Base-by-base conservation (phyloP, 2,329 filamentous ascomycete species). In the Claviceps maximensis region DNA sequence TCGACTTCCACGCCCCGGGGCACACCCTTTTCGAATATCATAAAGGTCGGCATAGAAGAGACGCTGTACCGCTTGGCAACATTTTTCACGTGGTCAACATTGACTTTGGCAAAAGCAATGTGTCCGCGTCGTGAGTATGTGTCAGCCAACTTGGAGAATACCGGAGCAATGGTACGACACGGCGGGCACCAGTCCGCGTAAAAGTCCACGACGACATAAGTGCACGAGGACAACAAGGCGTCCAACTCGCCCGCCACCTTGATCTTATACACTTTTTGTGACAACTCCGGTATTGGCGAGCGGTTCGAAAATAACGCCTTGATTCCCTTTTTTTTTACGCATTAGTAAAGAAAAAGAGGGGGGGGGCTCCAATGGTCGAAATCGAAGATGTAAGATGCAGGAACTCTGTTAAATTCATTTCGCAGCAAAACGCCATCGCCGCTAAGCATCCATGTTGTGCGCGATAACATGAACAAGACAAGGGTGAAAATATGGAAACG, bases 31-130 rank as follows among this genome's bases (percentile, higher is more conserved):
- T 90, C 89, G 82, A 91, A 95, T 66, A 95, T 73, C 53, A 87
- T 63, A 71, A 97, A 96, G 17, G 89, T 95, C 49, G 91, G 91
- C 91, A 97, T 96, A 68, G 90, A 89, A 63, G 86, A 82, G 69
- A 97, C 79, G 59, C 79, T 79, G 61, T 93, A 83, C 62, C 89
- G 80, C 62, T 83, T 77, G 29, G 88, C 58, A 27, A 61, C 54
- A 53, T 38, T 53, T n/a, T 63, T 54, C 25, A 64, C 52, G 21
- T 53, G 57, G 50, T 60, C 51, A 50, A 64, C 58, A 17, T 66
- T 59, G 21, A 50, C 54, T 21, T 55, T 52, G 5, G 54, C 46
- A 47, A 61, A 55, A 19, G 54, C 33, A n/a, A 64, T 49, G n/a
- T 58, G 59, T 40, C 58, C 55, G 23, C 54, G 47, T 25, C 50